phyloP scores from a whole-genome alignment of 106 monocot species.

The Vanilla planifolia region DNA sequence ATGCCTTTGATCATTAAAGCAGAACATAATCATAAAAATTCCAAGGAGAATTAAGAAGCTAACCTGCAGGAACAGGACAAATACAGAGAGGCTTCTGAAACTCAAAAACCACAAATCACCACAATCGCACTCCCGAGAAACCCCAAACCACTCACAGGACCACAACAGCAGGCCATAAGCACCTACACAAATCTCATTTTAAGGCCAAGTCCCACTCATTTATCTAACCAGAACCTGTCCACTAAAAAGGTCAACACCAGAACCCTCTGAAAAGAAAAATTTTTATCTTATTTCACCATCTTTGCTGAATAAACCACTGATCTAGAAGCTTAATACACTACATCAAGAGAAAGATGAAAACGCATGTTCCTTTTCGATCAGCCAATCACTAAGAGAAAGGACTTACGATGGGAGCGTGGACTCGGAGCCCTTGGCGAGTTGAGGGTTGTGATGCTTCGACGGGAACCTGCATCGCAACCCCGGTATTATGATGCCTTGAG shows the following conservation, averaged over 20 bases:
- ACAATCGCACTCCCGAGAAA: too few species aligned
- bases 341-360: background rate
- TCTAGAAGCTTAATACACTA: background rate
- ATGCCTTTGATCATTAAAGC: too few species aligned
- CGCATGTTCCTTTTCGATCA: too few species aligned
- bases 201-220: background rate
- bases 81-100: too few species aligned
- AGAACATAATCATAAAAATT: too few species aligned
- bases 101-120: too few species aligned
- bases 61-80: too few species aligned
- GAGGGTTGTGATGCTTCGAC: background rate
- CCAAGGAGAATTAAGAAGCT: too few species aligned
- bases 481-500: background rate
- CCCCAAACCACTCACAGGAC: too few species aligned
- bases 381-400: background rate
- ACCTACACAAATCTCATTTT: background rate
- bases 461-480: slow-evolving; percentile 2
- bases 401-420: slow-evolving; percentile 11
- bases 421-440: background rate
- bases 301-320: background rate
- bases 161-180: background rate
- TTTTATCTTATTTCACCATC: background rate
- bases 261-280: too few species aligned
- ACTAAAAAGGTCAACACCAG: too few species aligned
- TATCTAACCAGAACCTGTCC: background rate